Evolutionary conservation across 2,329 filamentous ascomycete genomes (phyloP).

Genomic region (Microsporum ferrugineum): DNA sequence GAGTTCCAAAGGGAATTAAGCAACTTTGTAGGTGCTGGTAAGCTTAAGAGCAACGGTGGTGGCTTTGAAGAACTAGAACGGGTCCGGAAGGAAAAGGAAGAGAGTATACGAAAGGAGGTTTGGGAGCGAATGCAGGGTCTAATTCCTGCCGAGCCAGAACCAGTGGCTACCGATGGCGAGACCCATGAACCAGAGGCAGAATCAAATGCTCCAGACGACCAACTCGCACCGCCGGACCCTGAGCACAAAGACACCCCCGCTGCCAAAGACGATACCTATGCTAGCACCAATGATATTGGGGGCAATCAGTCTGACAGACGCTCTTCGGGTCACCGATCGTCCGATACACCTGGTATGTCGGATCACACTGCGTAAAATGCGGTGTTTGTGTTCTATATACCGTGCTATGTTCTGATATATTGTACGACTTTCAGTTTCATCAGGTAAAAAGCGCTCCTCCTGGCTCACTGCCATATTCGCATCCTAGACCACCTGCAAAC

Average conservation of each 20-base stretch:
- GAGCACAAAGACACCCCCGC: background rate
- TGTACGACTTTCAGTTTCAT: slow-evolving; percentile 10
- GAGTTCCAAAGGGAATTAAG: slow-evolving; percentile 79
- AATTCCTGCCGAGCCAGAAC: slow-evolving; percentile 29
- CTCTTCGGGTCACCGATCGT: background rate
- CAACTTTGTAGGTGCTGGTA: slow-evolving; percentile 76
- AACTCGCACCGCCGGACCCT: background rate
- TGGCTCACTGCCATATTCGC: slow-evolving; percentile 16
- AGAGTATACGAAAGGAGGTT: slow-evolving; percentile 68
- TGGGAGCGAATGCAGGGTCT: slow-evolving; percentile 44
- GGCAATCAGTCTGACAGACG: background rate
- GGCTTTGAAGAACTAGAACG: slow-evolving; percentile 91
- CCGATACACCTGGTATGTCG: slow-evolving; percentile 15
- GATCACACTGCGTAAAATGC: slow-evolving; percentile 5
- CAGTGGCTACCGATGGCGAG: background rate
- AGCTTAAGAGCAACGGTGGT: slow-evolving; percentile 89
- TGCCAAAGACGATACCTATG: background rate
- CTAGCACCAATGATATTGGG: background rate
- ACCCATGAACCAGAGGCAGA: background rate
- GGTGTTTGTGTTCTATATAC: background rate
- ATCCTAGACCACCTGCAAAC: background rate
- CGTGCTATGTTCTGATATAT: slow-evolving; percentile 1
- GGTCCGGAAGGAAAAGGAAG: slow-evolving; percentile 71
- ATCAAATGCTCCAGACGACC: background rate
- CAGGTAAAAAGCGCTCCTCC: slow-evolving; percentile 13